Conservation (phyloP, 2,329 filamentous ascomycete genomes). For the Botryotinia globosa region DNA sequence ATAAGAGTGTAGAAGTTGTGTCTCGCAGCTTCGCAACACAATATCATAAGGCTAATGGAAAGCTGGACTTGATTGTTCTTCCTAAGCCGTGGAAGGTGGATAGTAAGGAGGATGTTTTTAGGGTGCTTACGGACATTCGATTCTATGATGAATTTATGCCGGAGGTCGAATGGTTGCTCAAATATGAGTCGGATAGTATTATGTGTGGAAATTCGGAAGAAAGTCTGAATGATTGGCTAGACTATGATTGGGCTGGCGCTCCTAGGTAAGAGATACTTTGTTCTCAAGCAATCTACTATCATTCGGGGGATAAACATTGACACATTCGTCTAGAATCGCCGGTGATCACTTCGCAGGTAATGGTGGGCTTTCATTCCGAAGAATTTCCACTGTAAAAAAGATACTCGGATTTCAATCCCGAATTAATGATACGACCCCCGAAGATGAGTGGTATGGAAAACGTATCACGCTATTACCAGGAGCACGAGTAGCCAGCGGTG, state of each 20-base stretch:
- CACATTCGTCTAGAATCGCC: background rate
- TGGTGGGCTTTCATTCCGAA: slow-evolving; percentile 53
- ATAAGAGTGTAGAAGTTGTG: slow-evolving; percentile 46
- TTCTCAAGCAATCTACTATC: slow-evolving; percentile 20
- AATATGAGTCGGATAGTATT: slow-evolving; percentile 57
- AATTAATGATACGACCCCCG: slow-evolving; percentile 49
- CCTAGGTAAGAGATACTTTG: slow-evolving; percentile 41
- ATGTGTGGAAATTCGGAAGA: slow-evolving; percentile 53
- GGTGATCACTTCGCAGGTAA: slow-evolving; percentile 46
- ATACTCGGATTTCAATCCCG: slow-evolving; percentile 51
- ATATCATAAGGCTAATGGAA: slow-evolving; percentile 50
- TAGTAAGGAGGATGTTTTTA: slow-evolving; percentile 50
- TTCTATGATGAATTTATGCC: slow-evolving; percentile 47
- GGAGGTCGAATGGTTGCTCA: slow-evolving; percentile 52
- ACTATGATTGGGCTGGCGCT: slow-evolving; percentile 41
- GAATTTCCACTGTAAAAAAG: slow-evolving; percentile 49
- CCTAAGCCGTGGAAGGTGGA: slow-evolving; percentile 28
- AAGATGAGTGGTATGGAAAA: slow-evolving; percentile 56
- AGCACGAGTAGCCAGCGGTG: slow-evolving; percentile 46
- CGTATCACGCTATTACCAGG: slow-evolving; percentile 49
- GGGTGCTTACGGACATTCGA: slow-evolving; percentile 53
- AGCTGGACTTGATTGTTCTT: slow-evolving; percentile 34
- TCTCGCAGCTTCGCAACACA: slow-evolving; percentile 47
- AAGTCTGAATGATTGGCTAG: slow-evolving; percentile 37
- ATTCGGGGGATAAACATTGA: background rate